Evolutionary conservation across 768 basidiomycete species (phyloP).

Genomic region (Austroboletus eburneus): DNA sequence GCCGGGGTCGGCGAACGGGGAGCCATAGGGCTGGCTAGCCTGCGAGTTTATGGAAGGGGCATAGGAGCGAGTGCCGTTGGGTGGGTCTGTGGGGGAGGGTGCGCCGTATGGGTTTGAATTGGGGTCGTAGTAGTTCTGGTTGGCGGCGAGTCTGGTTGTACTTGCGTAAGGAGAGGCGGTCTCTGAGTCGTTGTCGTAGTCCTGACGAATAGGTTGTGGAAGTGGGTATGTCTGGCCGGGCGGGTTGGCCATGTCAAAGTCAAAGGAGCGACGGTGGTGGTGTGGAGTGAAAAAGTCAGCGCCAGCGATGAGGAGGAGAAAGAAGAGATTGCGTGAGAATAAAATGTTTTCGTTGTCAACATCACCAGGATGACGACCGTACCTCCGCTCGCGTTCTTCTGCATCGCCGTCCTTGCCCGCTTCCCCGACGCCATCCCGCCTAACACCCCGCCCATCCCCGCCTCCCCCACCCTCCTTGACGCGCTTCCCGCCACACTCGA

Average conservation of each 20-base stretch:
- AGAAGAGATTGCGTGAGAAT: slow-evolving; percentile 19
- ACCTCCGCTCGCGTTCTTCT: slow-evolving; percentile 53
- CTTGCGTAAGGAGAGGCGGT: slow-evolving; percentile 55
- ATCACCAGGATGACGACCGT: slow-evolving; percentile 22
- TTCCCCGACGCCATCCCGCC: slow-evolving; percentile 35
- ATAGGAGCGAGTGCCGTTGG: slow-evolving; percentile 41
- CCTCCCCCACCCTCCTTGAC: slow-evolving; percentile 42
- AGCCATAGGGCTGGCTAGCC: slow-evolving; percentile 52
- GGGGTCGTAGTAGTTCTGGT: slow-evolving; percentile 33
- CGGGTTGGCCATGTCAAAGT: slow-evolving; percentile 35
- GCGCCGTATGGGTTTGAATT: no score
- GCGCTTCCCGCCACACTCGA: slow-evolving; percentile 34
- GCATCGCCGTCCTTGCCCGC: slow-evolving; percentile 40
- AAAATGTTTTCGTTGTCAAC: no score
- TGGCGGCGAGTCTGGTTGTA: slow-evolving; percentile 51
- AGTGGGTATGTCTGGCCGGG: slow-evolving; percentile 35
- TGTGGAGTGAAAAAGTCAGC: slow-evolving; percentile 17
- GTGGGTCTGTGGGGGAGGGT: slow-evolving; percentile 28
- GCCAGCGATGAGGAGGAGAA: slow-evolving; percentile 21
- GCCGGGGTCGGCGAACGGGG: slow-evolving; percentile 56
- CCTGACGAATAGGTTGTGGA: slow-evolving; percentile 32
- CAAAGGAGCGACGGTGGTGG: slow-evolving; percentile 23
- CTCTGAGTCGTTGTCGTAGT: slow-evolving; percentile 48
- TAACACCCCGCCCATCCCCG: slow-evolving; percentile 38
- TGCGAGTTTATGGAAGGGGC: slow-evolving; percentile 59